Evolutionary conservation across 768 basidiomycete species (phyloP).

Genomic region (Mycena olivaceomarginata): DNA sequence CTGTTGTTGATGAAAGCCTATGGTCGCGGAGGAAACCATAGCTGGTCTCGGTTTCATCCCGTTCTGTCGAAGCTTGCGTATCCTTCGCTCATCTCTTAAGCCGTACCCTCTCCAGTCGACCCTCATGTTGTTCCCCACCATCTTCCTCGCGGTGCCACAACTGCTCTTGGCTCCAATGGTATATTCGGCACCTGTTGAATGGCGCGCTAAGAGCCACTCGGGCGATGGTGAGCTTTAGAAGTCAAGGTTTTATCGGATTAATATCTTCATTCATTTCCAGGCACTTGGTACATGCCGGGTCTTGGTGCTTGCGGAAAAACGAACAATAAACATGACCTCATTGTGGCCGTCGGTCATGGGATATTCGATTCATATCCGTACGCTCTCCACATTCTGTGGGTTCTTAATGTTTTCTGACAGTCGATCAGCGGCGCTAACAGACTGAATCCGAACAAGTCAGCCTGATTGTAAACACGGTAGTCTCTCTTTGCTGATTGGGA

Average conservation of each 20-base stretch:
- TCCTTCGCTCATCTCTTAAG: no score
- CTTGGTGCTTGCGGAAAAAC: slow-evolving; percentile 50
- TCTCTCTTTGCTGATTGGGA: neutral
- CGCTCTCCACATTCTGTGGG: neutral
- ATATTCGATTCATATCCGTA: slow-evolving; percentile 48
- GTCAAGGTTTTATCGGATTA: neutral
- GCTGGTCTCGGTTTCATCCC: no score
- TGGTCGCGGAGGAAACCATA: no score
- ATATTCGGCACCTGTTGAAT: no score
- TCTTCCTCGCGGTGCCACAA: no score
- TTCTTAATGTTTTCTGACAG: neutral
- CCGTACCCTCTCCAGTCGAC: no score
- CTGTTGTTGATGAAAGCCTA: no score
- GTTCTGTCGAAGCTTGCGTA: no score
- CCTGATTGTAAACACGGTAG: neutral
- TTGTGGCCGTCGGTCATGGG: slow-evolving; percentile 49
- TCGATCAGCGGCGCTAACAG: slow-evolving; percentile 22
- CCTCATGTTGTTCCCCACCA: no score
- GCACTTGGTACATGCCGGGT: slow-evolving; percentile 45
- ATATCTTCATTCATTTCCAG: neutral
- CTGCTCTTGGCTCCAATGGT: no score
- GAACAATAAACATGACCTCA: slow-evolving; percentile 40
- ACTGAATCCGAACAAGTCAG: slow-evolving; percentile 35
- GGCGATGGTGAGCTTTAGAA: slow-evolving; percentile 13
- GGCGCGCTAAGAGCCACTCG: neutral